Base-by-base conservation (phyloP, 2,329 filamentous ascomycete genomes). In the Periconia macrospinosa region DNA sequence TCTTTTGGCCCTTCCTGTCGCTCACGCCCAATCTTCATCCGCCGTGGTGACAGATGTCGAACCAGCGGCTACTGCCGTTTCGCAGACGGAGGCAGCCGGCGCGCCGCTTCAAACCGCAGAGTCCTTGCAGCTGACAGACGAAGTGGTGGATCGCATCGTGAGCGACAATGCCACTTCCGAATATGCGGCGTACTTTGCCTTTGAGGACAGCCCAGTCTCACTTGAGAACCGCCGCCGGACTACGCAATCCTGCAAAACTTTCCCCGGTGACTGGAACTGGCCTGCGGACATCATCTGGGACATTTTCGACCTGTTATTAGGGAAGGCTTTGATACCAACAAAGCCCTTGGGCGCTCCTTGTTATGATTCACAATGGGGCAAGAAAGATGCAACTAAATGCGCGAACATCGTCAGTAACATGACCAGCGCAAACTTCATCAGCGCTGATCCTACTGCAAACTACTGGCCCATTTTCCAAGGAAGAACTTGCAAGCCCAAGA, bases 251-350 rank as follows among this genome's bases (percentile, higher is more conserved):
- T 67, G 64, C 56, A 65, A 61, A 18, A 45, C 45, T 2, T 63
- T 64, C n/a, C 66, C 64, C 7, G 63, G 63, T 30, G 66, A 68
- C 35, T 41, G 37, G 10, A 23, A 40, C 18, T 68, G 66, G 64
- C 66, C 66, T 3, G 56, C 57, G 0, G 42, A 37, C 13, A n/a
- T 37, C 0, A 51, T 59, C 1, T 68, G 65, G 65, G 27, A 54
- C 17, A 52, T 9, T 2, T 57, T 67, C 42, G 63, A 67, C 47
- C 41, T 20, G 10, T 60, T 60, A 6, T 47, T 65, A 6, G 55
- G 49, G 3, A 64, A 63, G 9, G 49, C 55, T 17, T 47, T 68
- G 23, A 49, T 63, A 7, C 55, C 57, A 14, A 67, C 63, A 10
- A 54, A 62, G 18, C 65, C 65, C 14, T 43, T 66, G 23, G 65